Evolutionary conservation across 257 asterid genomes (phyloP).

Genomic region (Nicotiana noctiflora): DNA sequence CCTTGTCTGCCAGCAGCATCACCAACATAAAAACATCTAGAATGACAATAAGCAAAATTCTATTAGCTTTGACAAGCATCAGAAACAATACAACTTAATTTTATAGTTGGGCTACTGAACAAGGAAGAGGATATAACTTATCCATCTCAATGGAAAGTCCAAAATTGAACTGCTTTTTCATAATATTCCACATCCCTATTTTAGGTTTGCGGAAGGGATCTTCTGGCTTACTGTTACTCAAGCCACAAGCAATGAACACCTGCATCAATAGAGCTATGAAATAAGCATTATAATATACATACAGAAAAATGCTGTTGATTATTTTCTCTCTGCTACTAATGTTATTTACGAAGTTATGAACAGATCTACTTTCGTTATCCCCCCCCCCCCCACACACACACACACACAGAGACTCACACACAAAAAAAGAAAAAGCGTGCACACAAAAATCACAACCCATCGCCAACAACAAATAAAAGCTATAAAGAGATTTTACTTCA

Average conservation of each 20-base stretch:
- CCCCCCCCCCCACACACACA: background rate
- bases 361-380: background rate
- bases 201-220: constrained; percentile 88
- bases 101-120: background rate
- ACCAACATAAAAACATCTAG: constrained; percentile 91
- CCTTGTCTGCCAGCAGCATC: constrained; percentile 94
- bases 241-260: constrained; percentile 96
- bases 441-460: background rate
- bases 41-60: constrained; percentile 14
- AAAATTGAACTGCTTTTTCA: constrained; percentile 88
- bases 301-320: background rate
- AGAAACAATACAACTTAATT: background rate
- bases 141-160: constrained; percentile 71
- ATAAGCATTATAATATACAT: background rate
- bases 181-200: constrained; percentile 89
- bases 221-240: constrained; percentile 37
- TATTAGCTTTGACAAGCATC: background rate
- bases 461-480: background rate
- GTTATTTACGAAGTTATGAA: background rate
- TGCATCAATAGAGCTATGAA: constrained; percentile 23
- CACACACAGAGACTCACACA: no score
- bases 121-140: constrained; percentile 36
- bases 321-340: background rate
- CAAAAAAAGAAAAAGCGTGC: no score
- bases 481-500: background rate